Conservation (phyloP, 1,139 yeast genomes). For the Meyerozyma athensensis region DNA sequence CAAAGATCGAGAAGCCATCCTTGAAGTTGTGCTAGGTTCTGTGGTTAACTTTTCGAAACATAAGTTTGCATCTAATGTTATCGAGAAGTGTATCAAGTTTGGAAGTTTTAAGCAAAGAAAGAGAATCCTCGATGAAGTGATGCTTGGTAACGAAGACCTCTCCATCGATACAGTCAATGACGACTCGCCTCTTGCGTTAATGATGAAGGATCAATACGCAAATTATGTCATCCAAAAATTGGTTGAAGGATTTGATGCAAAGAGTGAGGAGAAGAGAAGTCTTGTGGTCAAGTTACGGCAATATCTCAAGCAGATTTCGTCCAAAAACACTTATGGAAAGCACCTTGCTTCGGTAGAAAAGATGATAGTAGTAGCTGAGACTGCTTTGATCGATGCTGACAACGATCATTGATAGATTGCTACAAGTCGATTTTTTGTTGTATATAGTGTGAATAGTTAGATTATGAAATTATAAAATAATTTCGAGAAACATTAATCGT, state of each 20-base stretch:
- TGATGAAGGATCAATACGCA: slow-evolving; percentile 98
- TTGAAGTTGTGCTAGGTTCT: slow-evolving; percentile 44
- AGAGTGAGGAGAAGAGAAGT: slow-evolving; percentile 58
- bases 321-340: slow-evolving; percentile 63
- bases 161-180: slow-evolving; percentile 39
- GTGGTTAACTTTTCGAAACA: slow-evolving; percentile 85
- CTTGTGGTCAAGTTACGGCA: slow-evolving; percentile 60
- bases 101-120: slow-evolving; percentile 63
- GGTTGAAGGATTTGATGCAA: slow-evolving; percentile 68
- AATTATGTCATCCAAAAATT: slow-evolving; percentile 94
- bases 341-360: slow-evolving; percentile 86
- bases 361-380: slow-evolving; percentile 54
- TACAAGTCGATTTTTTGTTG: neutral
- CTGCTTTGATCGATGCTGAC: slow-evolving; percentile 42
- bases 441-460: slow-evolving; percentile 3
- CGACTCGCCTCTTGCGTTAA: slow-evolving; percentile 62
- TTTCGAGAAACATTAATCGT: neutral
- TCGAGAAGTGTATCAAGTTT: slow-evolving; percentile 83
- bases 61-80: slow-evolving; percentile 96
- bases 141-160: slow-evolving; percentile 45
- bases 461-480: neutral
- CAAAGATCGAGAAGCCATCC: slow-evolving; percentile 38
- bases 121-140: slow-evolving; percentile 57
- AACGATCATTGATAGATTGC: slow-evolving; percentile 6
- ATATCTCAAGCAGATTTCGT: slow-evolving; percentile 53